Evolutionary conservation across 331 rosid species (phyloP).

Genomic region (Malus hybrid): DNA sequence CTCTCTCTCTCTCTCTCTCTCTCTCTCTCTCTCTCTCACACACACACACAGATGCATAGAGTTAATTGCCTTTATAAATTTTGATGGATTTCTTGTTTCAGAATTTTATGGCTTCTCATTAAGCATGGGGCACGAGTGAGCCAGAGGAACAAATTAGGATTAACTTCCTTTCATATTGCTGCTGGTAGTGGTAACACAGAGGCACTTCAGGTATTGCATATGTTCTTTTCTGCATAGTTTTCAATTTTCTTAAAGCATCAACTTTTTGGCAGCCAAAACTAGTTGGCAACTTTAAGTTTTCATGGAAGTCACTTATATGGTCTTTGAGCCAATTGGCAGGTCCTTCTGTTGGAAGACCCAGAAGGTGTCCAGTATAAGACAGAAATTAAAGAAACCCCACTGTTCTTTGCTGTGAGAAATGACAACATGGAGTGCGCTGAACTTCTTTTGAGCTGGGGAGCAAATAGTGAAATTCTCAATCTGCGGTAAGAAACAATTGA

Average conservation of each 20-base stretch:
- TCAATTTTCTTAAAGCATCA: not conserved
- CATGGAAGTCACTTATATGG: not conserved
- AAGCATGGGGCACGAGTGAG: slow-evolving; percentile 27
- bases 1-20: not conserved
- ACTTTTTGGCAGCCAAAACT: not conserved
- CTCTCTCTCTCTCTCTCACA: not conserved
- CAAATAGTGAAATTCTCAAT: slow-evolving; percentile 35
- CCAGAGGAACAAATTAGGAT: slow-evolving; percentile 32
- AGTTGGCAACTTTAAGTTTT: not conserved
- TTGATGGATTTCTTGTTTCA: not conserved
- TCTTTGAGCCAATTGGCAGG: slow-evolving; percentile 18
- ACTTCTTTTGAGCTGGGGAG: slow-evolving; percentile 42
- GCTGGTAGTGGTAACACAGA: slow-evolving; percentile 25
- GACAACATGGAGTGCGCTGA: slow-evolving; percentile 25
- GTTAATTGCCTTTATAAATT: not conserved
- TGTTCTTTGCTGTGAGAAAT: slow-evolving; percentile 42
- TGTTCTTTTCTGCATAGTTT: not conserved
- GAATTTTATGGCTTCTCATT: slow-evolving; percentile 27
- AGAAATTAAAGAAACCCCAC: slow-evolving; percentile 47
- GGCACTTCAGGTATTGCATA: slow-evolving; percentile 32
- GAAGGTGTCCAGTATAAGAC: slow-evolving; percentile 26
- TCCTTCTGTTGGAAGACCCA: slow-evolving; percentile 32
- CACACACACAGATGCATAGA: not conserved
- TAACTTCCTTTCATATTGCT: slow-evolving; percentile 35
- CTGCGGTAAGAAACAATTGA: slow-evolving; percentile 24